Percentiles rank a stretch among this genome's conserved stretches.
phyloP scores from a whole-genome alignment of 139 green algal species.

The Haematococcus lacustris region DNA sequence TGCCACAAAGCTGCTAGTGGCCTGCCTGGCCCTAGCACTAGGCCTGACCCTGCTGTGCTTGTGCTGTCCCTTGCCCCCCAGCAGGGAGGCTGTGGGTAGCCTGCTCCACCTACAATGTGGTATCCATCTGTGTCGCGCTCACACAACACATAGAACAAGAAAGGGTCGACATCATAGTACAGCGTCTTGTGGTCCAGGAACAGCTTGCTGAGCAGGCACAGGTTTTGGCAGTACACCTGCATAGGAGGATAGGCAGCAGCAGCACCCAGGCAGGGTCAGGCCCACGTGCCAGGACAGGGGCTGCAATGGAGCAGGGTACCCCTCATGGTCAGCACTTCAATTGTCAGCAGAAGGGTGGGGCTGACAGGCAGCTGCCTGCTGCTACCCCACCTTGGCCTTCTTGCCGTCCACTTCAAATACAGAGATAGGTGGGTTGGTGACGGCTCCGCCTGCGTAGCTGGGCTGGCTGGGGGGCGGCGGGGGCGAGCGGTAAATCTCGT shows the following conservation, averaged over 20 bases:
- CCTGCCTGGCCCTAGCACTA: neutral
- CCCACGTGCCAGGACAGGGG: no score
- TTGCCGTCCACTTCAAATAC: constrained; percentile 88
- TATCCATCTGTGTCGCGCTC: constrained; percentile 76
- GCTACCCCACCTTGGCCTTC: constrained; percentile 54
- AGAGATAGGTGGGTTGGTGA: constrained; percentile 63
- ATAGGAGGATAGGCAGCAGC: no score
- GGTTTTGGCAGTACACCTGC: constrained; percentile 93
- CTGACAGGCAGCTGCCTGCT: neutral
- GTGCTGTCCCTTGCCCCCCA: no score
- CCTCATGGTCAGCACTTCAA: no score
- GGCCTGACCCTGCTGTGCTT: neutral
- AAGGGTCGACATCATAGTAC: constrained; percentile 98
- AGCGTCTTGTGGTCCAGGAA: constrained; percentile 99
- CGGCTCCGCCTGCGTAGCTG: constrained; percentile 41
- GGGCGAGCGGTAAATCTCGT: constrained; percentile 84
- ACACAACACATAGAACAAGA: constrained; percentile 99
- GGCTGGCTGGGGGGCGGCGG: constrained; percentile 32
- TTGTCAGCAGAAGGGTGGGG: no score
- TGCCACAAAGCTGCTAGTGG: no score
- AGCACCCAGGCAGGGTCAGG: no score
- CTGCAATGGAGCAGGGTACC: no score
- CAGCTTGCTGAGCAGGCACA: constrained; percentile 97
- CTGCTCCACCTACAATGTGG: constrained; percentile 24
- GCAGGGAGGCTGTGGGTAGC: no score